phyloP scores from a whole-genome alignment of 345 rosid genomes.

The Citrus medica region DNA sequence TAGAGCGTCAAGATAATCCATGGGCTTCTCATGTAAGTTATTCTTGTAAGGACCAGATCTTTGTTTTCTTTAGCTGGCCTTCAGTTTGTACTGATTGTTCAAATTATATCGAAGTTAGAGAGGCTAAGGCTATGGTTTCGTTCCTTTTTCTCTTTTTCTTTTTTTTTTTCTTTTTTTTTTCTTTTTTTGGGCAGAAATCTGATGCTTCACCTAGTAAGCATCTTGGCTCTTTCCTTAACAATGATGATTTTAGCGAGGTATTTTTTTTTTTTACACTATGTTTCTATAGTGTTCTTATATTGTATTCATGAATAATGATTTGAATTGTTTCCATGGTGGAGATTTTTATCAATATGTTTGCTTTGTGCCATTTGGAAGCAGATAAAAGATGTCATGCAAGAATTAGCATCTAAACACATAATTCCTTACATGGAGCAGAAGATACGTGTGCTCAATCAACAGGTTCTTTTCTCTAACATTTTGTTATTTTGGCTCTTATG shows the following conservation, averaged over 20 bases:
- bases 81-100: constrained; percentile 3
- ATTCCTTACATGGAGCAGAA: constrained; percentile 98
- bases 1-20: constrained; percentile 61
- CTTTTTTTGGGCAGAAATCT: constrained; percentile 6
- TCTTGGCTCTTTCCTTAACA: constrained; percentile 73
- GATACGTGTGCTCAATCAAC: constrained; percentile 85
- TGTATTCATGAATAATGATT: constrained; percentile 9
- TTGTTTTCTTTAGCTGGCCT: background rate
- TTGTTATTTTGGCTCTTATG: background rate
- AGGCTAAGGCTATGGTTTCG: constrained; percentile 15
- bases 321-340: constrained; percentile 20
- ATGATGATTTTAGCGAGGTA: constrained; percentile 79
- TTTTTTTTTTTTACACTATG: background rate
- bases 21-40: constrained; percentile 69
- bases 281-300: constrained; percentile 6
- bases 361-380: constrained; percentile 34
- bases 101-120: constrained; percentile 10
- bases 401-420: constrained; percentile 79
- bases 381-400: constrained; percentile 88
- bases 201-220: constrained; percentile 40
- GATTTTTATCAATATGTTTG: constrained; percentile 14
- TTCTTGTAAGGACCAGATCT: constrained; percentile 18
- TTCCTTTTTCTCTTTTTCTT: constrained; percentile 18
- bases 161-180: constrained; percentile 20
- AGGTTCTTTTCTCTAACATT: constrained; percentile 40